Conservation (phyloP, 805 yeast genomes). For the Yarrowia bubula region DNA sequence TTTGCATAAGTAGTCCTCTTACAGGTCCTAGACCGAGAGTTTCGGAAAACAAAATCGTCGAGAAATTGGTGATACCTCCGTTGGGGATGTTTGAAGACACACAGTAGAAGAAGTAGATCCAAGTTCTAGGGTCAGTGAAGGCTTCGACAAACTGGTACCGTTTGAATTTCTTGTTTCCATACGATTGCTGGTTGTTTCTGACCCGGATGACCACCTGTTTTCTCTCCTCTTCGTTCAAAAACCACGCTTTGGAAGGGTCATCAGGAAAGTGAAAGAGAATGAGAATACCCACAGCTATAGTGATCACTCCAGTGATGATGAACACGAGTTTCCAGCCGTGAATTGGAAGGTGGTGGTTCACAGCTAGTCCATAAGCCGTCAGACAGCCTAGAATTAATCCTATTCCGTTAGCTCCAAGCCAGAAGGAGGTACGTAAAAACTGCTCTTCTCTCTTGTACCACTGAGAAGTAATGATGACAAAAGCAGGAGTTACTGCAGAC, state of each 20-base stretch:
- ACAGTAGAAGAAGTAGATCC: conserved; percentile 47
- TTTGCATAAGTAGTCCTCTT: neutral
- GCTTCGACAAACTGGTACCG: conserved; percentile 53
- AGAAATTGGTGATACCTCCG: conserved; percentile 38
- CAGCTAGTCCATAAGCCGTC: neutral
- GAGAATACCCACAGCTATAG: neutral
- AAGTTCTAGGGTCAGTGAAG: conserved; percentile 49
- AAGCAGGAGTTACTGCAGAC: neutral
- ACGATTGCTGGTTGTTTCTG: conserved; percentile 54
- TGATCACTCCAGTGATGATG: conserved; percentile 10
- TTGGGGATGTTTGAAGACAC: conserved; percentile 47
- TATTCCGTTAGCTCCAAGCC: conserved; percentile 6
- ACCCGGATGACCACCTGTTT: conserved; percentile 40
- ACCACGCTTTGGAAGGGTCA: conserved; percentile 2
- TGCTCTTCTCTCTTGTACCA: conserved; percentile 11
- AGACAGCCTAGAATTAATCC: neutral
- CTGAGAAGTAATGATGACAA: conserved; percentile 7
- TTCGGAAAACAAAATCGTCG: neutral
- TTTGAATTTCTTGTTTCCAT: conserved; percentile 55
- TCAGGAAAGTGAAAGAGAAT: conserved; percentile 5
- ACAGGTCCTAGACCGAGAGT: neutral
- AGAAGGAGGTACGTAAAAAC: neutral
- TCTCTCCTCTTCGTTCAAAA: neutral
- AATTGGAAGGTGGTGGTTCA: neutral
- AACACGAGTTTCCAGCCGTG: conserved; percentile 12